Base-by-base conservation (phyloP, 2,329 filamentous ascomycete genomes). In the Alternaria sp. region DNA sequence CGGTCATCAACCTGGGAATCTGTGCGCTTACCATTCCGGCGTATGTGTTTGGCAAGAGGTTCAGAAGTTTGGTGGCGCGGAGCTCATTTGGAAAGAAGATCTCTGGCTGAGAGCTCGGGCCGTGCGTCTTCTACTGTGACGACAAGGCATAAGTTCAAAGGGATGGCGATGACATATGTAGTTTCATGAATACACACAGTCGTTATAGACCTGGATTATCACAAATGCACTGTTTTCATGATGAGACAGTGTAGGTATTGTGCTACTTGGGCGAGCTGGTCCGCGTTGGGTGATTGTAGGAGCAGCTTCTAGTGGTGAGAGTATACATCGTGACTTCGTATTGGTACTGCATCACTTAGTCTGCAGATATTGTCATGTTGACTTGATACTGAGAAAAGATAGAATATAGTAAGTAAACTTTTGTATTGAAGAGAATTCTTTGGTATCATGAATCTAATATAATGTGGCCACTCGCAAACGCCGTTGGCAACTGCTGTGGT, bases 1-100 rank as follows among this genome's bases (percentile, higher is more conserved):
- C 17, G 89, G 86, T 54, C 87, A 96, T 56, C 91, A 97, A 82
- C 84, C 93, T 12, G 87, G 85, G 65, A 2, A 84, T 97, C 50
- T 97, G 93, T 77, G 77, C 90, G 46, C 76, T 92, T 70, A 93
- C 89, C 57, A 85, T 97, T 61, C 91, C 92, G 4, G 88, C 90
- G 82, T 90, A 79, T 55, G 56, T 77, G 3, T 74, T 71, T 57
- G 76, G 75, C 1, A 78, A 78, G 63, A 69, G 68, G 51, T 75
- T 81, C 52, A 72, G 79, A 40, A 72, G 76, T 47, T 63, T 69
- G 52, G 71, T 74, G 59, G 69, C 72, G 5, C 56, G 72, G 19
- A 74, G 71, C 50, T 55, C 64, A 2, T 69, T 73, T 44, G 69
- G 68, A 1, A 62, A 69, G 55, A 71, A 66, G 54, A 9, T 73